Conservation (phyloP, 2,329 filamentous ascomycete genomes). For the Teratosphaeria epicoccoides region DNA sequence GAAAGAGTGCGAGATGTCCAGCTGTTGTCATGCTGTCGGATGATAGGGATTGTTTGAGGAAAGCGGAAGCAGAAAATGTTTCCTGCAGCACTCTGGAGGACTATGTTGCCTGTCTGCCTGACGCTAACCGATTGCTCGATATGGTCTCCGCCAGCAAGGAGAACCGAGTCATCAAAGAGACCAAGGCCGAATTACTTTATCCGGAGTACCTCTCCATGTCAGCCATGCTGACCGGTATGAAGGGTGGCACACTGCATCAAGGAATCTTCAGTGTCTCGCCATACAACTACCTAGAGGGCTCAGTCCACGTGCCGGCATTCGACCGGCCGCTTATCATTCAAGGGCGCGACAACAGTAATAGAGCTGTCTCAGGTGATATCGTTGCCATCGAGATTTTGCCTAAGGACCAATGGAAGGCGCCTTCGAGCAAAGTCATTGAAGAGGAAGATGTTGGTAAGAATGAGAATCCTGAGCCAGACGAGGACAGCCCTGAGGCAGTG, state of each 20-base stretch:
- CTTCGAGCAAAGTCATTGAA: constrained; percentile 90
- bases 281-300: constrained; percentile 95
- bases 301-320: constrained; percentile 81
- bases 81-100: constrained; percentile 54
- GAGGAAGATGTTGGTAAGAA: constrained; percentile 86
- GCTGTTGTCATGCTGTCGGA: constrained; percentile 89
- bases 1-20: constrained; percentile 48
- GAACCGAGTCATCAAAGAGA: constrained; percentile 52
- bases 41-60: constrained; percentile 75
- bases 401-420: constrained; percentile 92
- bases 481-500: constrained; percentile 60
- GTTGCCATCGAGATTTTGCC: constrained; percentile 90
- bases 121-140: constrained; percentile 75
- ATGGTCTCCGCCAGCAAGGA: constrained; percentile 80
- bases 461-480: constrained; percentile 82
- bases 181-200: constrained; percentile 65
- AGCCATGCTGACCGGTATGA: constrained; percentile 87
- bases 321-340: constrained; percentile 79
- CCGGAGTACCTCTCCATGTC: constrained; percentile 82
- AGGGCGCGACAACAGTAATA: constrained; percentile 91
- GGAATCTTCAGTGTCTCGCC: constrained; percentile 92
- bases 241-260: constrained; percentile 80
- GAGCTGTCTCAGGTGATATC: constrained; percentile 80
- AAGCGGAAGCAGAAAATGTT: constrained; percentile 67
- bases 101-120: constrained; percentile 75